Evolutionary conservation across 257 asterid species (phyloP), one percentile per base, ranked within the genome.

Genomic region (Solanum corneliomulleri): DNA sequence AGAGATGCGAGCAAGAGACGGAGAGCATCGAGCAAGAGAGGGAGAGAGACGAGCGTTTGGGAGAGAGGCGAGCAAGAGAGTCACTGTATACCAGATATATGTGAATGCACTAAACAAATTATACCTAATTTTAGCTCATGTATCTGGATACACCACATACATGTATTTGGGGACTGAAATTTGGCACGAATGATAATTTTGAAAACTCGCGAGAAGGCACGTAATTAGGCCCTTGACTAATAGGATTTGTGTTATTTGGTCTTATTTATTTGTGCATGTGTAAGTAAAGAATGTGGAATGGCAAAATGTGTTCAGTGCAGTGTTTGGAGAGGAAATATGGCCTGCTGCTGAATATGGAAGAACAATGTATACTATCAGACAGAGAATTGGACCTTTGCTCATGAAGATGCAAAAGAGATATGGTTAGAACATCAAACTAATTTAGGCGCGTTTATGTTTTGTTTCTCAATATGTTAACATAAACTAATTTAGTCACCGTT

Each of bases 291-390:
- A 56, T 88, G 89, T 86, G 87, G 45, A 56, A 87, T 86, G 91
- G 39, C 78, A 83, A 88, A 87, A 74, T 86, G 70, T 74, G 86
- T 92, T 91, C 98, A 96, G 99, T 95, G 99, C 99, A 92, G 98
- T 96, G 86, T 96, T 96, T 88, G 99, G 98, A 89, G 96, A 94
- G 27, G 98, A 96, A 88, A 96, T 95, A 88, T 96, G 99, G 99
- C 99, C 98, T 44, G 98, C 99, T 71, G 99, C 98, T 88, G 99
- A 96, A 90, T 96, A 96, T 86, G 99, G 99, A 69, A 90, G 99
- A 93, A 96, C 99, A 81, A 96, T 96, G 99, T 96, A 96, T 69
- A 94, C 98, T 88, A 96, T 96, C 45, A 92, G 98, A 39, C 98
- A 94, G 84, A 91, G 99, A 90, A 88, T 96, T 74, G 99, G 98